Percentiles rank a stretch among this genome's conserved stretches.
These are phyloP conservation scores for Acrasis kona DNA, from an alignment of 78 protist species.

Conservation along the genomic window DNA sequence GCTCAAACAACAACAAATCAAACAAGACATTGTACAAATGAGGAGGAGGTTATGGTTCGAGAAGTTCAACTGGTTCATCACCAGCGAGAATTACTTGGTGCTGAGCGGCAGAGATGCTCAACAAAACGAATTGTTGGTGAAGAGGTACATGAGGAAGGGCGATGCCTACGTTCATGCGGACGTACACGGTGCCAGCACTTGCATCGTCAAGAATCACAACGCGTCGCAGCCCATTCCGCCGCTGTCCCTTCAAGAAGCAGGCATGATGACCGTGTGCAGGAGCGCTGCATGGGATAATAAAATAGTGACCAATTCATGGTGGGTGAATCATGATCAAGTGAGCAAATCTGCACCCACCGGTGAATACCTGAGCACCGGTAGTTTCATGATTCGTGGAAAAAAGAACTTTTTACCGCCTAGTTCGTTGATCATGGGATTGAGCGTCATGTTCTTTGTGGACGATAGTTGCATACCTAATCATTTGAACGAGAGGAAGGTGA, in stretches of 20 bases:
- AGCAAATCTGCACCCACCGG: slow-evolving; percentile 91
- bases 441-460: slow-evolving; percentile 55
- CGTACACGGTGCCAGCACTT: slow-evolving; percentile 77
- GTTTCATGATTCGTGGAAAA: slow-evolving; percentile 59
- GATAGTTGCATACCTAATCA: slow-evolving; percentile 15
- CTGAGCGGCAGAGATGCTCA: slow-evolving; percentile 86
- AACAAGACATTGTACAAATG: slow-evolving; percentile 24
- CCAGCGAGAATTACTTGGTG: slow-evolving; percentile 76
- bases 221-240: slow-evolving; percentile 24
- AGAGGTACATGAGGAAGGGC: slow-evolving; percentile 27
- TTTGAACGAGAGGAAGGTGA: background rate
- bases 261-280: slow-evolving; percentile 35
- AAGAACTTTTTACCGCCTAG: slow-evolving; percentile 84
- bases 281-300: slow-evolving; percentile 86
- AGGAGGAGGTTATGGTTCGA: slow-evolving; percentile 92
- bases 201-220: slow-evolving; percentile 60
- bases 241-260: slow-evolving; percentile 49
- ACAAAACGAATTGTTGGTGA: slow-evolving; percentile 85
- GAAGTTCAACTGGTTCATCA: slow-evolving; percentile 92
- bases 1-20: background rate
- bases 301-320: slow-evolving; percentile 73
- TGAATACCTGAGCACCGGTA: slow-evolving; percentile 83
- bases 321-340: slow-evolving; percentile 86
- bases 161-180: slow-evolving; percentile 94
- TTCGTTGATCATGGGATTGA: slow-evolving; percentile 78